phyloP scores from a whole-genome alignment of 1,139 yeast genomes.

The Candida tetrigidarum region DNA sequence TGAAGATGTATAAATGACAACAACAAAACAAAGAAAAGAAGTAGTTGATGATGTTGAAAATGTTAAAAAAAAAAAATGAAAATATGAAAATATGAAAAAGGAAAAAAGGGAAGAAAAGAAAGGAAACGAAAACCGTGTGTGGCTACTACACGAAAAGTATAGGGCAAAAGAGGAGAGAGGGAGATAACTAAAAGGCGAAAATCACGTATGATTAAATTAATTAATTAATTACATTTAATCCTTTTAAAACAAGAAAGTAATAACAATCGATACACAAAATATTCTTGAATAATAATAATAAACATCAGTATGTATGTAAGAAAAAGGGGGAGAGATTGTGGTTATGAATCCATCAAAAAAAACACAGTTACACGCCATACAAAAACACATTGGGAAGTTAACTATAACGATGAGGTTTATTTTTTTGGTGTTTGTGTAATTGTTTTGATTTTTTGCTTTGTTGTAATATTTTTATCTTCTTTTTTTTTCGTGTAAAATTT shows the following conservation, averaged over 20 bases:
- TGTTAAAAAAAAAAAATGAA: slow-evolving; percentile 2
- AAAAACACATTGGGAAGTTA: too few species aligned
- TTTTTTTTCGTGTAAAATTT: not conserved
- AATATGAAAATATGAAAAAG: too few species aligned
- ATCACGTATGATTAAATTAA: too few species aligned
- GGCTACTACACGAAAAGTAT: too few species aligned
- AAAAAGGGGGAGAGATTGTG: slow-evolving; percentile 5
- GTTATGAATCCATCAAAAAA: not conserved
- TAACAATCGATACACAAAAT: not conserved
- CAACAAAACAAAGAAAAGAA: not conserved
- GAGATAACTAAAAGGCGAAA: not conserved
- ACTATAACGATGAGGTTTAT: too few species aligned
- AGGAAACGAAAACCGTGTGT: not conserved
- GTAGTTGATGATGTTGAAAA: slow-evolving; percentile 5
- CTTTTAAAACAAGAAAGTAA: not conserved
- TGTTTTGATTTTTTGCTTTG: not conserved
- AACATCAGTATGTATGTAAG: not conserved
- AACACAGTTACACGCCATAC: too few species aligned
- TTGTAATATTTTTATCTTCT: not conserved
- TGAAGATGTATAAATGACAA: not conserved
- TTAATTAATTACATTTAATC: not conserved
- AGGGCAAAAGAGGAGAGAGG: too few species aligned
- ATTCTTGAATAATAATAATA: not conserved
- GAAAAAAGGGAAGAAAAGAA: too few species aligned
- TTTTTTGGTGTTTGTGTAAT: slow-evolving; percentile 4